A percentile compares a stretch with the other conserved stretches of the same genome.
phyloP scores from a whole-genome alignment of 140 eudicot genomes.

The Flaveria floridana region DNA sequence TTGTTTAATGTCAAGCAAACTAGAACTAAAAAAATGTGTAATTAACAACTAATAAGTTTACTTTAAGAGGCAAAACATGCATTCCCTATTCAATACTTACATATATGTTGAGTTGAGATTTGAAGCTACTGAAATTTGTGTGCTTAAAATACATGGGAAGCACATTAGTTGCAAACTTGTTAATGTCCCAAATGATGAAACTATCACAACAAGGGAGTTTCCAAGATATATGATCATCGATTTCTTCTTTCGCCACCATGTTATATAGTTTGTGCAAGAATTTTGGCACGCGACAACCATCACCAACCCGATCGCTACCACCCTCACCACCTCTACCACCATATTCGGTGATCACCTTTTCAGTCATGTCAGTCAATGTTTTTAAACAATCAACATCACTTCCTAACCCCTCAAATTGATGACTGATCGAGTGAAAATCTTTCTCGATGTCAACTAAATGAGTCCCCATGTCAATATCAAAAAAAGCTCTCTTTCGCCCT shows the following conservation, averaged over 20 bases:
- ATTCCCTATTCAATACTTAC: slow-evolving; percentile 18
- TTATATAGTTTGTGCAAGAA: slow-evolving; percentile 36
- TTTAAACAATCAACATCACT: background rate
- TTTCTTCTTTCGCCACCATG: slow-evolving; percentile 41
- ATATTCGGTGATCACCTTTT: background rate
- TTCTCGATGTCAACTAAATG: slow-evolving; percentile 7
- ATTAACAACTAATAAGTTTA: background rate
- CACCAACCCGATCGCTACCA: background rate
- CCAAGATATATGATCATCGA: slow-evolving; percentile 42
- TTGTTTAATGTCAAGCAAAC: too few relatives aligned
- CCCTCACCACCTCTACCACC: background rate
- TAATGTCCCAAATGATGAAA: slow-evolving; percentile 38
- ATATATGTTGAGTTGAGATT: slow-evolving; percentile 48
- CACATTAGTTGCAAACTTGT: slow-evolving; percentile 32
- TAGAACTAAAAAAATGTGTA: too few relatives aligned
- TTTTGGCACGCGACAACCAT: slow-evolving; percentile 19
- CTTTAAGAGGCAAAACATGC: background rate
- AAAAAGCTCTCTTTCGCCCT: slow-evolving; percentile 17
- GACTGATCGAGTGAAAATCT: background rate
- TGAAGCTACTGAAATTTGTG: slow-evolving; percentile 36
- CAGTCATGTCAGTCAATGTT: background rate
- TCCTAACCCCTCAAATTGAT: background rate
- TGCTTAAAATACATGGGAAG: slow-evolving; percentile 41
- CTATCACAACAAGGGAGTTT: slow-evolving; percentile 28
- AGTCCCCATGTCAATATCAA: background rate